These are phyloP conservation scores for Paecilomyces niveus DNA, from an alignment of 2,329 filamentous ascomycete genomes.

Conservation along the genomic window DNA sequence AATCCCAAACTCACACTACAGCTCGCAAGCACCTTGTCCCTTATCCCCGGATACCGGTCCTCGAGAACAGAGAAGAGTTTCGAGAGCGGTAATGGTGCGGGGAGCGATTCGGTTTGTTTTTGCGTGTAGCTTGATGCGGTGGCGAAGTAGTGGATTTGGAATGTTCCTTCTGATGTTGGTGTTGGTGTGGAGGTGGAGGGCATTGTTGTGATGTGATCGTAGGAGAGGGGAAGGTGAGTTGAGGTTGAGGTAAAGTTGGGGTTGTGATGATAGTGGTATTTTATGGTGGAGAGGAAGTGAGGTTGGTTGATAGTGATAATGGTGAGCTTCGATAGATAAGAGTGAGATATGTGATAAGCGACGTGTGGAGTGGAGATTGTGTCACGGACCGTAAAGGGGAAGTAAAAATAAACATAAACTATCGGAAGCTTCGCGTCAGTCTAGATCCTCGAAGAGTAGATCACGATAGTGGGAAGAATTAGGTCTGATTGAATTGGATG, in stretches of 20 bases:
- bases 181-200: slow-evolving; percentile 2
- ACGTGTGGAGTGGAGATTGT: too few relatives aligned
- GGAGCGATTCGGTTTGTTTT: slow-evolving; percentile 32
- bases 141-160: slow-evolving; percentile 42
- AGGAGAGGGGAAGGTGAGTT: too few relatives aligned
- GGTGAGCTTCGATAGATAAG: background rate
- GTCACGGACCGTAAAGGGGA: too few relatives aligned
- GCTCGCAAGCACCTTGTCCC: slow-evolving; percentile 29
- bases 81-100: slow-evolving; percentile 33
- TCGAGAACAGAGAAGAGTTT: slow-evolving; percentile 33
- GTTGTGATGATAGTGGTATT: too few relatives aligned
- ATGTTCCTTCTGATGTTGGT: slow-evolving; percentile 14
- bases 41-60: slow-evolving; percentile 34
- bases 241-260: too few relatives aligned
- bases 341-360: too few relatives aligned
- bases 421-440: too few relatives aligned
- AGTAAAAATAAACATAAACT: too few relatives aligned
- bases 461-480: too few relatives aligned
- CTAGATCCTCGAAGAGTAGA: too few relatives aligned
- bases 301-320: background rate
- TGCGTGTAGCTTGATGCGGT: slow-evolving; percentile 34
- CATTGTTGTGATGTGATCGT: background rate
- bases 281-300: background rate
- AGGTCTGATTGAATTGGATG: too few relatives aligned
- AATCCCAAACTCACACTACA: slow-evolving; percentile 37